Base-by-base conservation (phyloP, 352 stramenopile genomes). In the Phytophthora constricta region DNA sequence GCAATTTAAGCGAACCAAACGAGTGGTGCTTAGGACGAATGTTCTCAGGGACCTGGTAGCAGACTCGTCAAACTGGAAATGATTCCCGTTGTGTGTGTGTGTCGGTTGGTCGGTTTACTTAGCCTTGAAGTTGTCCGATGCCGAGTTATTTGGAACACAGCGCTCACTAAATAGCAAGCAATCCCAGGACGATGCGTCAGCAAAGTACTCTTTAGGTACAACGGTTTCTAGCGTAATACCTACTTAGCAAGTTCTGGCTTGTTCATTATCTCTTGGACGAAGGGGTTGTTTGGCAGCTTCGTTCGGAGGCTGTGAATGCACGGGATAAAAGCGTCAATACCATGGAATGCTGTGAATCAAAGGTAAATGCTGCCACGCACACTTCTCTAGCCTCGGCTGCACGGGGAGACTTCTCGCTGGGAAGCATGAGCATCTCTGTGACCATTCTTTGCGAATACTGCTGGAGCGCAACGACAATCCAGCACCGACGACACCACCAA, bases 331-430 rank as follows among this genome's bases (percentile, higher is more conserved):
- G 22, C 20, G n/a, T 51, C 45, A 34, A 51, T 9, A 33, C 45
- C 17, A 33, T 19, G 22, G 13, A 33, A 51, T 19, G 13, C 10
- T 33, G n/a, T 14, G 23, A 10, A 3, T 28, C 10, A 51, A 33
- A n/a, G 9, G 19, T 9, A 11, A 23, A 22, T 23, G 34, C n/a
- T 23, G 16, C 16, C 22, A 47, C 41, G n/a, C 41, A 68, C 51
- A 68, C 57, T 23, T 68, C 51, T 68, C 61, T 62, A 23, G 52
- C 65, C 47, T 68, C 58, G 14, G 65, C 65, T 8, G 65, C 58
- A 16, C 56, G 58, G 3, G 65, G 65, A 13, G 65, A 53, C 41
- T 68, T 55, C 7, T 68, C 65, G 13, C 27, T 41, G 34, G 65
- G 58, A 49, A 72, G 52, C 26, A 56, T 45, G 9, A 72, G 65